These are phyloP conservation scores for Elsinoe arachidis DNA, from an alignment of 2,329 filamentous ascomycete genomes.

Conservation along the genomic window DNA sequence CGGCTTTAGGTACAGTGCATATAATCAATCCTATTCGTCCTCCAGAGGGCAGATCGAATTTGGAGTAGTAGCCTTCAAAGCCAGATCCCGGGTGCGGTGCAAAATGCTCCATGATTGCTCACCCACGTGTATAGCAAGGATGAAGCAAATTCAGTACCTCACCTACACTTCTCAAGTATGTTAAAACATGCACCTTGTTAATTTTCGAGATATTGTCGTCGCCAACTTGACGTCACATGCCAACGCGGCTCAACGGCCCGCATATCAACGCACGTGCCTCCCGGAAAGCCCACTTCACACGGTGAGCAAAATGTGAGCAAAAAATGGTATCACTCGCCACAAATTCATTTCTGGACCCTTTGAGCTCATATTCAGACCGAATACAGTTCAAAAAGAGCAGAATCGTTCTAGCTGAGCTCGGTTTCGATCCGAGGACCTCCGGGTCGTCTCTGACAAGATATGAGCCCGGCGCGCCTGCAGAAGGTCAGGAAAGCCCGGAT, in stretches of 20 bases:
- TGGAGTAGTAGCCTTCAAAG: slow-evolving; percentile 46
- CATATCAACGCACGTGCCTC: neutral
- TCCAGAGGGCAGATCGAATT: slow-evolving; percentile 40
- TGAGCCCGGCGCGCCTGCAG: slow-evolving; percentile 17
- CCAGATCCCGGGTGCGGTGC: slow-evolving; percentile 34
- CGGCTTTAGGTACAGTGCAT: slow-evolving; percentile 38
- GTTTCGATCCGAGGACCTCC: slow-evolving; percentile 21
- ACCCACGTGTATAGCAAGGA: neutral
- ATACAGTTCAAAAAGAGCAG: neutral
- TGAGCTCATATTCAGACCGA: too few relatives aligned
- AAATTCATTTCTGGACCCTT: neutral
- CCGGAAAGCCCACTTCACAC: neutral
- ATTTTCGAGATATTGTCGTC: neutral
- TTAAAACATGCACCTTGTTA: neutral
- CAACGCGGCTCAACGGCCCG: too few relatives aligned
- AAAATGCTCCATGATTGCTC: slow-evolving; percentile 19
- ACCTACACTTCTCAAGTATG: neutral
- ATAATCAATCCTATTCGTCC: slow-evolving; percentile 40
- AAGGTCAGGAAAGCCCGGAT: neutral
- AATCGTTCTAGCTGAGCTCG: too few relatives aligned
- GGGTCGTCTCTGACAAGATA: too few relatives aligned
- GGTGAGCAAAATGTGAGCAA: neutral
- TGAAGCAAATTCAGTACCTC: neutral
- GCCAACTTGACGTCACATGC: neutral
- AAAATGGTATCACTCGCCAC: neutral